A percentile compares a stretch with the other conserved stretches of the same genome.
Evolutionary conservation across 202 grass and related monocot species (phyloP).

Genomic region (Panicum hallii): DNA sequence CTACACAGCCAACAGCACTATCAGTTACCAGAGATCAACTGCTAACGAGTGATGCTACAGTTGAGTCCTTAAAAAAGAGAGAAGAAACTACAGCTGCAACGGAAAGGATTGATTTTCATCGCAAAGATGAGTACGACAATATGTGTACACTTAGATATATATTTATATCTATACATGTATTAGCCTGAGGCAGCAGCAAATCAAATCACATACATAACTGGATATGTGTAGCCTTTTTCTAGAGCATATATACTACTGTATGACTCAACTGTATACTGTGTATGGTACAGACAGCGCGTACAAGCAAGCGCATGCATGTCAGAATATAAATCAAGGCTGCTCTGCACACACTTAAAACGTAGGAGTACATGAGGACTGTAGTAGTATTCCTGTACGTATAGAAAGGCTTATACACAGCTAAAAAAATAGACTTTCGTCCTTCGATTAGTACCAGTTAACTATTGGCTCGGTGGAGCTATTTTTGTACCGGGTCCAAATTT

Average conservation of each 20-base stretch:
- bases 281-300: neutral
- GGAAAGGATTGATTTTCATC: neutral
- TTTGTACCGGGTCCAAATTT: too few relatives aligned
- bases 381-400: too few relatives aligned
- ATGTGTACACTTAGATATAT: too few relatives aligned
- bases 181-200: neutral
- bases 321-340: neutral
- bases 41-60: neutral
- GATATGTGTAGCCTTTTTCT: neutral
- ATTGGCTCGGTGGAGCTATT: too few relatives aligned
- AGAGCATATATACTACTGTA: neutral
- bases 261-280: neutral
- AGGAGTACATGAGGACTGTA: neutral
- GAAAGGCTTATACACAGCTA: too few relatives aligned
- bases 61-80: too few relatives aligned
- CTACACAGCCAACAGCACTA: neutral
- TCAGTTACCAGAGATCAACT: neutral
- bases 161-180: too few relatives aligned
- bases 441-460: too few relatives aligned
- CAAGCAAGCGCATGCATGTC: neutral
- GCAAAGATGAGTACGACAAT: too few relatives aligned
- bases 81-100: too few relatives aligned
- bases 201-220: neutral
- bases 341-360: neutral
- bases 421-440: too few relatives aligned